These are phyloP conservation scores for Arxiozyma telluris DNA, from an alignment of 1,139 yeast genomes.

Conservation along the genomic window DNA sequence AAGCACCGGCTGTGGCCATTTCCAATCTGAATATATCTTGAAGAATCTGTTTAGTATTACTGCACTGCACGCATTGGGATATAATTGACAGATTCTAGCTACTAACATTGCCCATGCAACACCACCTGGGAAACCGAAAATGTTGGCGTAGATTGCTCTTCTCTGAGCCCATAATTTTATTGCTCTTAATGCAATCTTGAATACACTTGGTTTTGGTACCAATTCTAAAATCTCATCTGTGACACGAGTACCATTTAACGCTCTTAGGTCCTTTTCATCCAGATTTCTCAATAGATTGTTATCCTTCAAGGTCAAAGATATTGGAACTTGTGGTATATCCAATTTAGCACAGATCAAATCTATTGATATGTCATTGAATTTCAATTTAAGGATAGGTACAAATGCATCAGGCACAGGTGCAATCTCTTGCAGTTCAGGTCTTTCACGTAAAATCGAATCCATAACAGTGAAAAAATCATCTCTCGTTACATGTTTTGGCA, in stretches of 20 bases:
- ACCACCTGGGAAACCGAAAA: conserved; percentile 98
- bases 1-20: conserved; percentile 97
- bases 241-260: conserved; percentile 92
- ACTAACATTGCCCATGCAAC: conserved; percentile 99
- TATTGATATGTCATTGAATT: conserved; percentile 79
- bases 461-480: conserved; percentile 83
- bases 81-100: conserved; percentile 90
- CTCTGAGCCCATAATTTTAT: conserved; percentile 96
- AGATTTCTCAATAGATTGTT: conserved; percentile 75
- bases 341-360: conserved; percentile 80
- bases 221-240: conserved; percentile 84
- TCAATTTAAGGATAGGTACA: conserved; percentile 88
- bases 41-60: conserved; percentile 83
- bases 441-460: conserved; percentile 50
- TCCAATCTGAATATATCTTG: conserved; percentile 80
- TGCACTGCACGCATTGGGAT: conserved; percentile 93
- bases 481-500: conserved; percentile 89
- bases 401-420: conserved; percentile 93
- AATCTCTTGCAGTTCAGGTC: conserved; percentile 81
- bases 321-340: conserved; percentile 75
- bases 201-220: conserved; percentile 89
- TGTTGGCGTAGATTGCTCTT: conserved; percentile 86
- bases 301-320: conserved; percentile 64
- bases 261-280: conserved; percentile 82
- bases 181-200: conserved; percentile 85